Conservation (phyloP, 306 rosid species). For the Prunus mira region DNA sequence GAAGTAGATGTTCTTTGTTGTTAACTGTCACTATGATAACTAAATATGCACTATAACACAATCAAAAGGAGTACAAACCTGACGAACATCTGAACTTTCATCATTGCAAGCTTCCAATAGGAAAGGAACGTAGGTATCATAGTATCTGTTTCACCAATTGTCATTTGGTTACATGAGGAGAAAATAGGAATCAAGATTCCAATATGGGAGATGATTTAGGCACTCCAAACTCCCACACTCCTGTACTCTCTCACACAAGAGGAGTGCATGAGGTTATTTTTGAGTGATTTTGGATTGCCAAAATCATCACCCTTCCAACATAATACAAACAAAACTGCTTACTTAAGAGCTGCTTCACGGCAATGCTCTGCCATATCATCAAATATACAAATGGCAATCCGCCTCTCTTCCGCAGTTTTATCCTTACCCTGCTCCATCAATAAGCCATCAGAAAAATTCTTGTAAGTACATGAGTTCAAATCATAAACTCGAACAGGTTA, state of each 20-base stretch:
- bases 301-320: too few relatives aligned
- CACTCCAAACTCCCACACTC: too few relatives aligned
- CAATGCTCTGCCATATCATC: slow-evolving; percentile 98
- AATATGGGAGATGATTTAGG: not conserved
- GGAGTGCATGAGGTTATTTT: too few relatives aligned
- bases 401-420: slow-evolving; percentile 93
- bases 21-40: slow-evolving; percentile 14
- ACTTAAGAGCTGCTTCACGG: slow-evolving; percentile 90
- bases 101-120: slow-evolving; percentile 97
- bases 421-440: slow-evolving; percentile 69
- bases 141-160: slow-evolving; percentile 55
- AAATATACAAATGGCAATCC: slow-evolving; percentile 95
- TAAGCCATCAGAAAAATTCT: not conserved
- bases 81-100: slow-evolving; percentile 88
- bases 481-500: not conserved
- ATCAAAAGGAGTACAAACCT: slow-evolving; percentile 48
- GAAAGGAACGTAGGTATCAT: slow-evolving; percentile 84
- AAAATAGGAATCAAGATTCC: not conserved
- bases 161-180: slow-evolving; percentile 3
- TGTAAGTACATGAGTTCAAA: not conserved
- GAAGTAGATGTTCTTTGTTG: slow-evolving; percentile 6
- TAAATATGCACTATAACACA: not conserved
- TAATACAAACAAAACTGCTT: slow-evolving; percentile 7
- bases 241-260: too few relatives aligned
- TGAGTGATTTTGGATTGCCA: too few relatives aligned